These are phyloP conservation scores for Claviceps quebecensis DNA, from an alignment of 2,329 filamentous ascomycete species.

Conservation along the genomic window DNA sequence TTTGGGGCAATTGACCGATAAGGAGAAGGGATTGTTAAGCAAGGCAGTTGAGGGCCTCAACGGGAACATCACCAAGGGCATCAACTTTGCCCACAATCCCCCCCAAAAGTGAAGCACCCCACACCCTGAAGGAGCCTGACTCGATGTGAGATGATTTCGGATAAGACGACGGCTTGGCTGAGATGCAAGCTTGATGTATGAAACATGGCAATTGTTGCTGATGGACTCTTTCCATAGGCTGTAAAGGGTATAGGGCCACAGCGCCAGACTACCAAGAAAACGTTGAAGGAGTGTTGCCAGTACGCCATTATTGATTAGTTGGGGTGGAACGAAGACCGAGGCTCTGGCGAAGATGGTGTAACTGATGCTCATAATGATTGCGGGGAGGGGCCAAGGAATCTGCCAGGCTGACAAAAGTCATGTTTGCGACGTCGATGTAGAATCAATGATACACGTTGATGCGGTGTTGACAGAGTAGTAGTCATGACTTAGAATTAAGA, in stretches of 20 bases:
- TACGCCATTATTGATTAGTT: not conserved
- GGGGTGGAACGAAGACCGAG: not conserved
- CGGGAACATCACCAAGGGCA: slow-evolving; percentile 88
- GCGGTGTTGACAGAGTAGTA: not conserved
- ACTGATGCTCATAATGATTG: not conserved
- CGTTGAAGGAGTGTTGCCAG: not conserved
- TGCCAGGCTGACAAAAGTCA: not conserved
- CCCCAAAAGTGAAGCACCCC: slow-evolving; percentile 62
- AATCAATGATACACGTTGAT: not conserved
- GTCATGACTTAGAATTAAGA: slow-evolving; percentile 48
- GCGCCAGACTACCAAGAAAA: slow-evolving; percentile 4
- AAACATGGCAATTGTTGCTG: slow-evolving; percentile 21
- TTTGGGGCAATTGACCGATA: slow-evolving; percentile 60
- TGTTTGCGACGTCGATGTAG: not conserved
- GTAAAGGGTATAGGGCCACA: slow-evolving; percentile 20
- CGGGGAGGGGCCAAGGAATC: not conserved
- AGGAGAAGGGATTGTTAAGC: slow-evolving; percentile 79
- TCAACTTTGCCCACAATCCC: slow-evolving; percentile 77
- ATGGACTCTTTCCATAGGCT: slow-evolving; percentile 23
- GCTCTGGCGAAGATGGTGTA: too few relatives aligned
- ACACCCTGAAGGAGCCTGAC: slow-evolving; percentile 15
- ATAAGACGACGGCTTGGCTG: slow-evolving; percentile 21
- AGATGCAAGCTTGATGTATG: slow-evolving; percentile 23
- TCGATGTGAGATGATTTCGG: slow-evolving; percentile 14
- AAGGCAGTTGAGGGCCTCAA: slow-evolving; percentile 65